phyloP scores from a whole-genome alignment of 139 green algal genomes.

The Chlorella ohadii region DNA sequence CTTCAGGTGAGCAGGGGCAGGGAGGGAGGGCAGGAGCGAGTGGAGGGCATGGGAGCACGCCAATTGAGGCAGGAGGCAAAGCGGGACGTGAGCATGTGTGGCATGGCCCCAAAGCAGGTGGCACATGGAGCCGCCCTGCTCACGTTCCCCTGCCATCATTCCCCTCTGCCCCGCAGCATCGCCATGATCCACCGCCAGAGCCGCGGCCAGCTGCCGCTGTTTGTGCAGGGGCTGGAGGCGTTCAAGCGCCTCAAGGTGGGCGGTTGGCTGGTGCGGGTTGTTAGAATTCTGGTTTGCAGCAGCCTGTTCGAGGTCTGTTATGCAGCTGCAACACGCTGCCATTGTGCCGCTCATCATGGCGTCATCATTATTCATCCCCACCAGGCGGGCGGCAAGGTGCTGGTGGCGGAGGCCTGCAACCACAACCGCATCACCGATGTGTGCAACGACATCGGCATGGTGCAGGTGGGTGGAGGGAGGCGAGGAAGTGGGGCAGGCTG shows the following conservation, averaged over 20 bases:
- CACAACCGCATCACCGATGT: constrained; percentile 75
- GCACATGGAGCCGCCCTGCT: too few species aligned
- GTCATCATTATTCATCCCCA: background rate
- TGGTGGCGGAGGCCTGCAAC: constrained; percentile 77
- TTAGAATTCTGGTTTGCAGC: too few species aligned
- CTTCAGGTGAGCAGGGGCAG: constrained; percentile 36
- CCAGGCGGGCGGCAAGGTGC: constrained; percentile 44
- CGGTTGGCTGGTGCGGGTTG: too few species aligned
- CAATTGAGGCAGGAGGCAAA: background rate
- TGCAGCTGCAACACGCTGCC: too few species aligned
- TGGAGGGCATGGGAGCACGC: background rate
- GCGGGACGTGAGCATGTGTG: too few species aligned
- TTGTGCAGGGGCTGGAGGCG: constrained; percentile 56
- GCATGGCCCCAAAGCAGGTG: too few species aligned
- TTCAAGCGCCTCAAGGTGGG: constrained; percentile 40
- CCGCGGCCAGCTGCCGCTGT: constrained; percentile 59
- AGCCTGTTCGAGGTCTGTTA: too few species aligned
- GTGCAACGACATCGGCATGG: constrained; percentile 77
- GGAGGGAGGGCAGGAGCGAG: background rate
- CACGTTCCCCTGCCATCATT: background rate
- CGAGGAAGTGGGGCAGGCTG: too few species aligned
- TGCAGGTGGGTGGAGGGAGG: constrained; percentile 46
- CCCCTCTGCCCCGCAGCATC: background rate
- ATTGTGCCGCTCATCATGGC: too few species aligned
- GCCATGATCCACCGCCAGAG: constrained; percentile 65